phyloP scores from a whole-genome alignment of 441 rosid genomes.

The Biscutella auriculata region DNA sequence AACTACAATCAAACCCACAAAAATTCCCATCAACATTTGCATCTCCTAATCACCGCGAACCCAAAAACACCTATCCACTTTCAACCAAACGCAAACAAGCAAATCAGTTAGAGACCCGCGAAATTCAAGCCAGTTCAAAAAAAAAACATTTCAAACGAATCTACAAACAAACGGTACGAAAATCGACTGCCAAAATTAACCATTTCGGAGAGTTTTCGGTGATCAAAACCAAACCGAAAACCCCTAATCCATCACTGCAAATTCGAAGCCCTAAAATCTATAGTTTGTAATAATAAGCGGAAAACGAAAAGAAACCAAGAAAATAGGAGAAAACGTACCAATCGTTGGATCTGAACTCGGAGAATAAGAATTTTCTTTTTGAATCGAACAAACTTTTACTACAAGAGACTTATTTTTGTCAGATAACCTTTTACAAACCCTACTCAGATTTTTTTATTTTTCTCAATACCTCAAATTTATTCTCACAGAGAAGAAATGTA shows the following conservation, averaged over 20 bases:
- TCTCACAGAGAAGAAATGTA: slow-evolving; percentile 21
- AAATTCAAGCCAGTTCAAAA: neutral
- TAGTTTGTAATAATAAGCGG: neutral
- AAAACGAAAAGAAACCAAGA: neutral
- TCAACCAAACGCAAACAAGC: neutral
- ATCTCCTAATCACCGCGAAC: neutral
- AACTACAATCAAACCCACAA: slow-evolving; percentile 3
- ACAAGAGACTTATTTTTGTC: slow-evolving; percentile 4
- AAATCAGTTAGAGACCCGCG: neutral
- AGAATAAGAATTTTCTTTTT: slow-evolving; percentile 11
- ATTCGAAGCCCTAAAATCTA: neutral
- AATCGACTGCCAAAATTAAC: neutral
- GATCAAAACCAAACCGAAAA: neutral
- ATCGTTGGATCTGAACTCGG: slow-evolving; percentile 4
- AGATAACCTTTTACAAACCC: slow-evolving; percentile 13
- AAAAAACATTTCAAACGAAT: neutral
- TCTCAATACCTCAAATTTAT: neutral
- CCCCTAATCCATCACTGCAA: slow-evolving; percentile 6
- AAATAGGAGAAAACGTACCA: slow-evolving; percentile 13
- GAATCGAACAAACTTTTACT: slow-evolving; percentile 5
- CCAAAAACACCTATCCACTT: neutral
- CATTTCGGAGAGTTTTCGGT: neutral
- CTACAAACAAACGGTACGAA: neutral
- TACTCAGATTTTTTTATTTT: neutral
- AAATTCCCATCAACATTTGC: slow-evolving; percentile 1